A percentile compares a stretch with the other conserved stretches of the same genome.
These are phyloP conservation scores for Cladorrhinum sp. DNA, from an alignment of 2,329 filamentous ascomycete species.

Conservation along the genomic window DNA sequence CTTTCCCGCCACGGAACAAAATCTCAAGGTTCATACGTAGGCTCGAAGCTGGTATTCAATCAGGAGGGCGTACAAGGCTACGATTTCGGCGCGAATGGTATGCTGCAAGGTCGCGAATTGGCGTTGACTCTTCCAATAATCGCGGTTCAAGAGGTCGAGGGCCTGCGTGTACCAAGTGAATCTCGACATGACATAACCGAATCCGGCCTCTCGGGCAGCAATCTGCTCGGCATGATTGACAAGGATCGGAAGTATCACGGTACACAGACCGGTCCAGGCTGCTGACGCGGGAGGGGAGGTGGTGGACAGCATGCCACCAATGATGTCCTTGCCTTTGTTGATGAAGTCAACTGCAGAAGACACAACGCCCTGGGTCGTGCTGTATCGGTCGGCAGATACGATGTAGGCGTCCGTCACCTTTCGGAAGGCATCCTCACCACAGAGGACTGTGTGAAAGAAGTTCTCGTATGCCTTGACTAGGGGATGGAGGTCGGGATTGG, in stretches of 20 bases:
- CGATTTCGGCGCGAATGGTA: slow-evolving; percentile 16
- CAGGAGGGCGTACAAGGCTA: slow-evolving; percentile 19
- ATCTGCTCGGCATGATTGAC: slow-evolving; percentile 24
- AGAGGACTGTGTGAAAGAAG: slow-evolving; percentile 11
- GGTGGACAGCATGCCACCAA: slow-evolving; percentile 8
- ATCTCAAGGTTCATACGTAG: slow-evolving; percentile 1
- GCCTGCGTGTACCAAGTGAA: slow-evolving; percentile 22
- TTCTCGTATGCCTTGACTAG: slow-evolving; percentile 20
- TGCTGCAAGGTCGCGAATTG: slow-evolving; percentile 13
- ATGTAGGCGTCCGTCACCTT: slow-evolving; percentile 14
- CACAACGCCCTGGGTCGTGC: slow-evolving; percentile 8
- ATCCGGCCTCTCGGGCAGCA: slow-evolving; percentile 16
- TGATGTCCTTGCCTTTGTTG: slow-evolving; percentile 14
- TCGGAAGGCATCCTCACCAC: slow-evolving; percentile 9
- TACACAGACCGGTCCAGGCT: slow-evolving; percentile 21
- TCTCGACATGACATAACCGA: slow-evolving; percentile 23
- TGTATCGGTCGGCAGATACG: slow-evolving; percentile 4
- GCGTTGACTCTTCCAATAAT: slow-evolving; percentile 22
- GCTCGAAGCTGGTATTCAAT: slow-evolving; percentile 24
- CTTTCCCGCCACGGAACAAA: too few species aligned
- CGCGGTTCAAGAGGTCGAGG: slow-evolving; percentile 20
- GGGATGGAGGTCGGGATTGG: slow-evolving; percentile 8
- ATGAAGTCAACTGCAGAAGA: slow-evolving; percentile 21
- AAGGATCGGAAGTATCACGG: slow-evolving; percentile 22
- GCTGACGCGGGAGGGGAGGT: slow-evolving; percentile 16